Evolutionary conservation across 148 eudicot species (phyloP), one percentile per base, ranked within the genome.

Genomic region (Chenopodium berlandieri): DNA sequence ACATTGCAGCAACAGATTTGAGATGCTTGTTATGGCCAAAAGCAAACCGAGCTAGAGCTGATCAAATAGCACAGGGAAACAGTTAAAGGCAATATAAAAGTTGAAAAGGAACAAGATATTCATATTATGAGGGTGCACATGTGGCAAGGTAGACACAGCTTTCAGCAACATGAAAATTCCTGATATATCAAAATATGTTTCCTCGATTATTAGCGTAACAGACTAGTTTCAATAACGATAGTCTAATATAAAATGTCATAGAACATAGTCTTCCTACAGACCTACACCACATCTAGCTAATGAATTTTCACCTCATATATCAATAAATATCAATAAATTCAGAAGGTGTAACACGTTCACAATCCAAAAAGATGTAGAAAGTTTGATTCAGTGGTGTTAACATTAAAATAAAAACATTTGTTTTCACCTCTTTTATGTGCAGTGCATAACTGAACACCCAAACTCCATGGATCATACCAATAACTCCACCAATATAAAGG

Each of bases 11-110:
- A 75, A 91, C 91, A 71, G 92, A 83, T 85, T 96, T 96, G 69
- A 96, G 93, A 86, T 96, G 94, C 87, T 86, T 90, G 78, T 88
- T 96, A 89, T 96, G 97, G 64, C 98, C 97, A 88, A 92, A 92
- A 73, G 99, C 94, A 85, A 94, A 96, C 52, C 98, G 95, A 32
- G 97, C 90, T 83, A 96, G 84, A 86, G 98, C 99, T 96, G 98
- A 86, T 82, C 72, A 37, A 72, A 80, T 37, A 48, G 76, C n/a
- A 82, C 30, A 44, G 48, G 47, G 17, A 25, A 47, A 69, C 44
- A 50, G 77, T 74, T 30, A 65, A 4, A 58, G 54, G 30, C 67
- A 30, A 72, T 71, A 63, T 2, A 70, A 54, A 5, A 40, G 44
- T 40, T 32, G 13, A 74, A 52, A 40, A 48, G 62, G 19, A 40